Evolutionary conservation across 2,329 filamentous ascomycete genomes (phyloP), one percentile per base, ranked within the genome.

Genomic region (Sporothrix protearum): DNA sequence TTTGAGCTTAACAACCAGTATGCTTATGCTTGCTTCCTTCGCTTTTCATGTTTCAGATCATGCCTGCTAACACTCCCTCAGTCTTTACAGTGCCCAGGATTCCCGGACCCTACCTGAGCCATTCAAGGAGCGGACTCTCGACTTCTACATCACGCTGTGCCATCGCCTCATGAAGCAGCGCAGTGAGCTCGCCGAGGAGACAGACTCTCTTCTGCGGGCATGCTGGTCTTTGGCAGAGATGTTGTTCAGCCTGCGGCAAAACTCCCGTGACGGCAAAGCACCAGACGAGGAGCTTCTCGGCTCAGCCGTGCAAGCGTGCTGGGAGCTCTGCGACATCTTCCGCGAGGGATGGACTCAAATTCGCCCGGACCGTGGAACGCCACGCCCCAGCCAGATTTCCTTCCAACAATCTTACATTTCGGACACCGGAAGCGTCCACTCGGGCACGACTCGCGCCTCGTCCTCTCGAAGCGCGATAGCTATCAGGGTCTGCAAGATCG

Each of bases 161-260:
- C 95, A 97, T 80, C 89, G 95, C 51, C 82, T 97, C n/a, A 97
- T 97, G 94, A 97, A 97, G 80, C 93, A 97, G 80, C 88, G 92
- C 71, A 91, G 88, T 69, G 91, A 92, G 36, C 80, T 94, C 1
- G 90, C 89, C 0, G 90, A 92, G 74, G 93, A 97, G 77, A 95
- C 93, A 0, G 94, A 97, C 79, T 90, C 92, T 7, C 85, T 97
- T 3, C 85, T 97, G 3, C 87, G 91, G 71, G 92, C 94, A 28
- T 97, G 94, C 78, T 97, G 95, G 95, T 88, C 90, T 2, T 82
- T 98, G 14, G 93, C 94, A 8, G 94, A 97, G 80, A 96, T 96
- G 89, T 87, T 98, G 0, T 97, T 97, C 80, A 96, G 89, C 78
- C 85, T 98, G 53, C 90, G 94, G 2, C 94, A 97, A 77, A 95